Percentiles rank a stretch among this genome's conserved stretches.
These are phyloP conservation scores for Globisporangium ultimum DNA, from an alignment of 352 stramenopile species.

Conservation along the genomic window DNA sequence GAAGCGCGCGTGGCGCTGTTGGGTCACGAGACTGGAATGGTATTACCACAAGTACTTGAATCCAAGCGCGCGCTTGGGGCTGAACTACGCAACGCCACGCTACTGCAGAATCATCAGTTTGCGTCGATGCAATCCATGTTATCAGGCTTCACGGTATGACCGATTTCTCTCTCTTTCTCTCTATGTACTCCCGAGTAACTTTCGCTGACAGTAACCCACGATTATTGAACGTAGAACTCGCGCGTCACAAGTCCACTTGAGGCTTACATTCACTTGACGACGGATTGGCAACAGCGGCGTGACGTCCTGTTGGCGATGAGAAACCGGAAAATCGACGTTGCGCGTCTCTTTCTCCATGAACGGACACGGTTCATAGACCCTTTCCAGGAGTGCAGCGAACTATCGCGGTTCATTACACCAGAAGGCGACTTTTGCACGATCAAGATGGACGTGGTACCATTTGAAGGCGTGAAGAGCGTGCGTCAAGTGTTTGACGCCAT, in stretches of 20 bases:
- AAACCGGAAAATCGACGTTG: constrained; percentile 27
- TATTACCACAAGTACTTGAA: not conserved
- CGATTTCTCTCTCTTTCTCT: no score
- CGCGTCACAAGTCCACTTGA: constrained; percentile 23
- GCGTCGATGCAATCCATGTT: constrained; percentile 28
- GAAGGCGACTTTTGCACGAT: constrained; percentile 26
- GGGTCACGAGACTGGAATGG: not conserved
- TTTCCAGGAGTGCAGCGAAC: constrained; percentile 25
- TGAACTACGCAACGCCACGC: constrained; percentile 24
- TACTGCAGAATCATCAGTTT: constrained; percentile 27
- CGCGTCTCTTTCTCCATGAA: constrained; percentile 28
- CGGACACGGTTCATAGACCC: constrained; percentile 23
- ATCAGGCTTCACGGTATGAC: constrained; percentile 21
- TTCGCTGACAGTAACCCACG: not conserved
- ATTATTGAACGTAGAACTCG: constrained; percentile 12
- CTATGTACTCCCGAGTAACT: not conserved
- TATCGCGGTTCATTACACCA: constrained; percentile 23
- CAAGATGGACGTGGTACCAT: constrained; percentile 38
- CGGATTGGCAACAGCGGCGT: constrained; percentile 27
- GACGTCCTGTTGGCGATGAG: constrained; percentile 22
- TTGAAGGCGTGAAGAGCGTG: constrained; percentile 23
- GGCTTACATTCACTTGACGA: constrained; percentile 36
- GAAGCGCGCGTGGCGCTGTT: not conserved
- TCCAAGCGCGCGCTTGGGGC: not conserved
- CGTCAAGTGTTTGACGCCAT: constrained; percentile 37